phyloP scores from a whole-genome alignment of 2,329 filamentous ascomycete species.

The Colletotrichum sp. region DNA sequence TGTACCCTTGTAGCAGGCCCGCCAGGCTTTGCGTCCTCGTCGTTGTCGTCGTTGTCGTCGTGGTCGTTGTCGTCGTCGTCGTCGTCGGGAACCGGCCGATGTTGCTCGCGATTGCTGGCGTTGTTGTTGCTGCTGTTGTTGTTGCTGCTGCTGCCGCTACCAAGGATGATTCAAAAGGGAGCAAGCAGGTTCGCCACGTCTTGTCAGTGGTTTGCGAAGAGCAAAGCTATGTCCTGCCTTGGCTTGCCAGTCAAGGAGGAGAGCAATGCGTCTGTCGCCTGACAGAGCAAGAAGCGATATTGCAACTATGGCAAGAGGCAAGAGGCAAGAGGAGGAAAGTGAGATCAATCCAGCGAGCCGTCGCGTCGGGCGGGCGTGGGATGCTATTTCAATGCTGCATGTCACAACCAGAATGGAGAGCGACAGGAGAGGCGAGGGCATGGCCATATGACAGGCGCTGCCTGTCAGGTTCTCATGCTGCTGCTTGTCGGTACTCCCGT shows the following conservation, averaged over 20 bases:
- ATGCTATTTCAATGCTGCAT: slow-evolving; percentile 12
- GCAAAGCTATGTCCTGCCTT: slow-evolving; percentile 6
- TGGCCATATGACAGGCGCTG: background rate
- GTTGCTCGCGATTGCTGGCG: background rate
- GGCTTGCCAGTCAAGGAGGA: slow-evolving; percentile 3
- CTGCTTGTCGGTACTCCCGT: background rate
- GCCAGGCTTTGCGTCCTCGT: background rate
- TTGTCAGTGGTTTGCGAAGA: background rate
- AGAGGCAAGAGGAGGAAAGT: background rate
- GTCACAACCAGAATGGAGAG: background rate
- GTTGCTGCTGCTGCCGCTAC: background rate
- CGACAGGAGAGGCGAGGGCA: background rate
- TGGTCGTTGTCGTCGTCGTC: background rate
- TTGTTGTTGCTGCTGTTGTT: background rate
- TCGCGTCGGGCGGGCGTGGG: background rate
- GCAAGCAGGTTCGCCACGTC: background rate
- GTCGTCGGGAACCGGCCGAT: background rate
- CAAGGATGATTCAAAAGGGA: background rate
- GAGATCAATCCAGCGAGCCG: background rate
- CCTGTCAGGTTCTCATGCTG: background rate
- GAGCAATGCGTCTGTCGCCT: background rate
- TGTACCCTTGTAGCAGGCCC: background rate
- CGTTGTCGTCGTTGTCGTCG: background rate
- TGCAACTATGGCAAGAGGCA: background rate
- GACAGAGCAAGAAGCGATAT: background rate